A percentile compares a stretch with the other conserved stretches of the same genome.
phyloP scores from a whole-genome alignment of 2,329 filamentous ascomycete species.

The Bisporella sp. region DNA sequence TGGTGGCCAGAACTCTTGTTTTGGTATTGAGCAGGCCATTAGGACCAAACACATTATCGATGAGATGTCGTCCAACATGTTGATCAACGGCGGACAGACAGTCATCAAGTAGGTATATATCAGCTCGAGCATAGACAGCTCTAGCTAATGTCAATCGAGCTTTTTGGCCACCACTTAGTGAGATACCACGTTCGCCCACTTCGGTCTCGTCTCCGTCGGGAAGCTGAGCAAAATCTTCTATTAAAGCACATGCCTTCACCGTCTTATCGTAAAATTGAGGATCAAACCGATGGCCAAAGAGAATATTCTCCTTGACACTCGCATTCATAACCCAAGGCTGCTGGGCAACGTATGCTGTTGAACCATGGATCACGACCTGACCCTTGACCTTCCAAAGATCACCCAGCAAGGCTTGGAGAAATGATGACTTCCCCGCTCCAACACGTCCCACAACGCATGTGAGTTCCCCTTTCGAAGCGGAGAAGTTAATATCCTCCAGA shows the following conservation, averaged over 20 bases:
- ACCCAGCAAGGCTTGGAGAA: slow-evolving; percentile 81
- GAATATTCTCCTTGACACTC: slow-evolving; percentile 91
- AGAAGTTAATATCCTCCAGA: slow-evolving; percentile 79
- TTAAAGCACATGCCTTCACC: slow-evolving; percentile 80
- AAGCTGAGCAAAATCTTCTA: slow-evolving; percentile 85
- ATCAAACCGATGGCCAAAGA: slow-evolving; percentile 93
- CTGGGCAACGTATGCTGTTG: slow-evolving; percentile 86
- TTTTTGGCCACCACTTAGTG: slow-evolving; percentile 91
- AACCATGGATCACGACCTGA: slow-evolving; percentile 73
- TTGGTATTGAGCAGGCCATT: slow-evolving; percentile 78
- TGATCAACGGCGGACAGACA: slow-evolving; percentile 96
- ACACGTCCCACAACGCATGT: slow-evolving; percentile 91
- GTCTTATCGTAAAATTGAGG: slow-evolving; percentile 91
- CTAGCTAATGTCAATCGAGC: slow-evolving; percentile 85
- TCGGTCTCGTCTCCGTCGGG: slow-evolving; percentile 96
- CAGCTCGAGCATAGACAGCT: slow-evolving; percentile 93
- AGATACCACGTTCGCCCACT: slow-evolving; percentile 94
- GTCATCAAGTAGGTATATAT: slow-evolving; percentile 92
- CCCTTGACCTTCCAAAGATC: slow-evolving; percentile 88
- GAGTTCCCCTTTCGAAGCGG: slow-evolving; percentile 85
- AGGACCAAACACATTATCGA: slow-evolving; percentile 85
- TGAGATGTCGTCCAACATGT: slow-evolving; percentile 90
- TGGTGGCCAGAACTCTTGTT: slow-evolving; percentile 89
- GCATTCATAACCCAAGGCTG: slow-evolving; percentile 97
- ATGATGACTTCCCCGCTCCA: slow-evolving; percentile 90